phyloP scores from a whole-genome alignment of 2,329 filamentous ascomycete genomes.

The Colletotrichum tropicicola region DNA sequence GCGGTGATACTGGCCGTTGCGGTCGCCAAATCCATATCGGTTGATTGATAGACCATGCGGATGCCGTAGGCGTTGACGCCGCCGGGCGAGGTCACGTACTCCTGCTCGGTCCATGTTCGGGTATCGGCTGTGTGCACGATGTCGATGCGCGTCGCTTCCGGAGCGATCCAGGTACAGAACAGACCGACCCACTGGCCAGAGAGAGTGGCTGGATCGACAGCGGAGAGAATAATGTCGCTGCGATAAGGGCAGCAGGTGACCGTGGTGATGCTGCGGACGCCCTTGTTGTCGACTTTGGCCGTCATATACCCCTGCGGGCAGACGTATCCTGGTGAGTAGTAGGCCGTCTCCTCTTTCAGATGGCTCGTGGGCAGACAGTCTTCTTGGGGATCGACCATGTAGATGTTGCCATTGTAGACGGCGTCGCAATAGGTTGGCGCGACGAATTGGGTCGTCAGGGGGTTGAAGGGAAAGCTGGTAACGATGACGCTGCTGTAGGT shows the following conservation, averaged over 20 bases:
- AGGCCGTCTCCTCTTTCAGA: slow-evolving; percentile 18
- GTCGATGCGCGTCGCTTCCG: slow-evolving; percentile 19
- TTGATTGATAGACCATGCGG: slow-evolving; percentile 36
- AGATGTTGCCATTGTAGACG: slow-evolving; percentile 23
- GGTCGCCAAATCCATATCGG: slow-evolving; percentile 21
- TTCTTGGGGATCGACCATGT: slow-evolving; percentile 29
- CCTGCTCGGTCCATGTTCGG: slow-evolving; percentile 19
- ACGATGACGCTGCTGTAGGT: slow-evolving; percentile 10
- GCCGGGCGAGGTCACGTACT: slow-evolving; percentile 21
- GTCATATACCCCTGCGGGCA: slow-evolving; percentile 23
- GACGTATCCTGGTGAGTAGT: slow-evolving; percentile 24
- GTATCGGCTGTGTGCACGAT: slow-evolving; percentile 29
- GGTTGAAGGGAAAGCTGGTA: slow-evolving; percentile 25
- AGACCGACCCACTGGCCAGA: slow-evolving; percentile 26
- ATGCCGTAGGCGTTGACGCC: slow-evolving; percentile 35
- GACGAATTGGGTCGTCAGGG: slow-evolving; percentile 32
- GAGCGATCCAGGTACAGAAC: slow-evolving; percentile 35
- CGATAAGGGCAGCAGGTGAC: slow-evolving; percentile 36
- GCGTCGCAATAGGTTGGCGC: slow-evolving; percentile 24
- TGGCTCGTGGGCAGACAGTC: slow-evolving; percentile 32
- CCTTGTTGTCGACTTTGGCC: slow-evolving; percentile 33
- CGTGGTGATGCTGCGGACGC: slow-evolving; percentile 34
- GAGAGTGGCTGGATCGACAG: slow-evolving; percentile 32
- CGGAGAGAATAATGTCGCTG: slow-evolving; percentile 31
- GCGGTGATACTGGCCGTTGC: neutral